Conservation (phyloP, 257 asterid genomes). For the Echium plantagineum region DNA sequence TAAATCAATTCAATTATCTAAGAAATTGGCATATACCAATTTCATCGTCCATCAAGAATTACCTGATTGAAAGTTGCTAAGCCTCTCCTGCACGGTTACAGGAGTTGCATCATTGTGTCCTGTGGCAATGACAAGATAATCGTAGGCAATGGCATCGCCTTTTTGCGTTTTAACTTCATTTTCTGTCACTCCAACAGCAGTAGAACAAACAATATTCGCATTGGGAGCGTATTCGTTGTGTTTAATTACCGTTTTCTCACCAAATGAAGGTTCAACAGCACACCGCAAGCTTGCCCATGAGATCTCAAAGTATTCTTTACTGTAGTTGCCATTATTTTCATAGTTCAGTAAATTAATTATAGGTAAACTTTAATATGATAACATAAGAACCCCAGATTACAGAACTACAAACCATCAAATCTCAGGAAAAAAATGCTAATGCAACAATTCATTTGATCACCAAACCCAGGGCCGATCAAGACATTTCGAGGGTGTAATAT, state of each 20-base stretch:
- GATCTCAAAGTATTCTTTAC: slow-evolving; percentile 79
- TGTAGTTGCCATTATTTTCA: slow-evolving; percentile 12
- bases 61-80: slow-evolving; percentile 56
- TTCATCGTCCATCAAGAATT: not conserved
- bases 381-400: too few species aligned
- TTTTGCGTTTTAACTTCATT: slow-evolving; percentile 49
- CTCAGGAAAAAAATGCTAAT: too few species aligned
- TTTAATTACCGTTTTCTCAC: slow-evolving; percentile 50
- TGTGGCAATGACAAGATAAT: slow-evolving; percentile 82
- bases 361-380: not conserved
- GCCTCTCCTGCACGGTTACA: slow-evolving; percentile 38
- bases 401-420: too few species aligned
- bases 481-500: too few species aligned
- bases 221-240: slow-evolving; percentile 61
- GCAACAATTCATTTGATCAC: too few species aligned
- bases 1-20: too few species aligned
- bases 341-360: not conserved
- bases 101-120: slow-evolving; percentile 47
- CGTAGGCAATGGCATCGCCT: slow-evolving; percentile 44
- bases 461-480: too few species aligned
- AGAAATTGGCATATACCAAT: not conserved
- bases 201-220: slow-evolving; percentile 41
- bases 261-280: slow-evolving; percentile 77
- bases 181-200: slow-evolving; percentile 49
- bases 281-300: slow-evolving; percentile 81